phyloP scores from a whole-genome alignment of 2,329 filamentous ascomycete species.

The Alternaria burnsii region DNA sequence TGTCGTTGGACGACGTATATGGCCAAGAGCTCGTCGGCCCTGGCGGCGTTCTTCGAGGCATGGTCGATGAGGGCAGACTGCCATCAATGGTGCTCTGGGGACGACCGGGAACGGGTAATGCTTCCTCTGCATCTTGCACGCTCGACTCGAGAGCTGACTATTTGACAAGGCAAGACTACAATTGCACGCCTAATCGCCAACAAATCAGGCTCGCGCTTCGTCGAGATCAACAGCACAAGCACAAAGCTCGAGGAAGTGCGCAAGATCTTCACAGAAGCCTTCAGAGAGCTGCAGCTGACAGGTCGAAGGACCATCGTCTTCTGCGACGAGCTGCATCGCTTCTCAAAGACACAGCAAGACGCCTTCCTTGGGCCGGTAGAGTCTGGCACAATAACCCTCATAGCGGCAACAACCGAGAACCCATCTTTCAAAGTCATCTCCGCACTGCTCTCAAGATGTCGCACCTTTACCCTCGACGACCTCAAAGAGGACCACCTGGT shows the following conservation, averaged over 20 bases:
- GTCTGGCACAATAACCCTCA: constrained; percentile 85
- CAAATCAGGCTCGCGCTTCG: constrained; percentile 81
- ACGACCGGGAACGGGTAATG: constrained; percentile 68
- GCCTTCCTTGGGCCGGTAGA: constrained; percentile 94
- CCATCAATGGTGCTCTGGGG: constrained; percentile 98
- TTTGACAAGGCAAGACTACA: constrained; percentile 75
- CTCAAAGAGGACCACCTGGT: constrained; percentile 76
- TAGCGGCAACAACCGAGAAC: constrained; percentile 97
- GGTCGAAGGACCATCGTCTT: constrained; percentile 95
- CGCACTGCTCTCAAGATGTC: constrained; percentile 85
- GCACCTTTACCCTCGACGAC: constrained; percentile 86
- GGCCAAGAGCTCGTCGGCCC: constrained; percentile 92
- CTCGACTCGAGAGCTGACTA: neutral
- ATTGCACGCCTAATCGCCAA: constrained; percentile 91
- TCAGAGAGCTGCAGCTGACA: constrained; percentile 79
- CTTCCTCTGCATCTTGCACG: neutral
- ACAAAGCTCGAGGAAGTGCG: constrained; percentile 90
- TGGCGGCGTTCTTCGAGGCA: constrained; percentile 80
- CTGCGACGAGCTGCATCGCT: constrained; percentile 95
- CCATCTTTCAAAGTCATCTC: constrained; percentile 92
- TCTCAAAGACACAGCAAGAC: constrained; percentile 92
- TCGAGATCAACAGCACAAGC: constrained; percentile 91
- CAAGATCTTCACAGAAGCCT: constrained; percentile 86
- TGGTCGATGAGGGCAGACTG: constrained; percentile 85
- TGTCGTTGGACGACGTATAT: constrained; percentile 81